Base-by-base conservation (phyloP, 208 protist species). In the Phytomonas sp. region DNA sequence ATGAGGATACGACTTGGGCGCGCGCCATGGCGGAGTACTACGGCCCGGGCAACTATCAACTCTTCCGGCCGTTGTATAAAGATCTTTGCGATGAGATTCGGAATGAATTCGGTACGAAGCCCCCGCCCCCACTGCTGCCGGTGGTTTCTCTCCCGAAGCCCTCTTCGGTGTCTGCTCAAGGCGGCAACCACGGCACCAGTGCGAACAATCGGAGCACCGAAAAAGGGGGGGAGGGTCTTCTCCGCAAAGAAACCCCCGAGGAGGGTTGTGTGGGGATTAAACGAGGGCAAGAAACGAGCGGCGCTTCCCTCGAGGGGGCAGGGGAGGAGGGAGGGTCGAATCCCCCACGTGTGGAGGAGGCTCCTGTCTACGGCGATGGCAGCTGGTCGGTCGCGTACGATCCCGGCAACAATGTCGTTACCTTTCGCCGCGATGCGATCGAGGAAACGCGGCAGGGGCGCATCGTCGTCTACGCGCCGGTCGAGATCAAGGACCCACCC, bases 61-160 rank as follows among this genome's bases (percentile, higher is more conserved):
- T 95, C 17, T 93, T 91, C 66, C 79, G 89, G 4, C 71, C 87
- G 8, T 75, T 95, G 15, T 95, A 95, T 76, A 88, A 89, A 66
- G 84, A 91, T 66, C 63, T 95, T 31, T 84, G 85, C 62, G 89
- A 95, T 67, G 87, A 95, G 66, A 81, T 92, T 43, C 82, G 85
- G 2, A 74, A 80, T 11, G 87, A 95, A 74, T 80, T 72, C 63
- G 81, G 75, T 62, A 83, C 82, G 15, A 89, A 84, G 62, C 87
- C 89, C 15, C 89, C 89, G 4, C 77, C 87, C 4, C 86, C 89
- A n/a, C 73, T 77, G 23, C 66, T 63, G 4, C 66, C 74, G 7
- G 53, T 7, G 9, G 61, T 29, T 43, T 64, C 31, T 40, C 36
- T 4, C 36, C 4, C 4, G 9, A 40, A 40, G 9, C 6, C 36